phyloP scores from a whole-genome alignment of 331 rosid genomes.

The Rhamnella rubrinervis region DNA sequence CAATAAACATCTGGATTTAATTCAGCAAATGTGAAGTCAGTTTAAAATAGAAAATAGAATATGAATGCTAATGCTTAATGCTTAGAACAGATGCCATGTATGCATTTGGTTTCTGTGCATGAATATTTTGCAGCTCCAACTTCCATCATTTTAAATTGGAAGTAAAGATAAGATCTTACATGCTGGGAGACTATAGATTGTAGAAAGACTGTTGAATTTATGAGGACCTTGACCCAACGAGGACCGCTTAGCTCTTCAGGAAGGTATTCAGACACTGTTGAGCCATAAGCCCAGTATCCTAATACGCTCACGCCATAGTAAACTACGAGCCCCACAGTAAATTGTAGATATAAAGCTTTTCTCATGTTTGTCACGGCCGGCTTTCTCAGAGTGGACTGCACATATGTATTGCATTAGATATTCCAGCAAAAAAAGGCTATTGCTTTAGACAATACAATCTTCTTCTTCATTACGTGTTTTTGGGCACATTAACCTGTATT shows the following conservation, averaged over 20 bases:
- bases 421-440: neutral
- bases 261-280: constrained; percentile 41
- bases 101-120: neutral
- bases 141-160: neutral
- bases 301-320: constrained; percentile 43
- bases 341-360: constrained; percentile 44
- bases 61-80: neutral
- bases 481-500: constrained; percentile 41
- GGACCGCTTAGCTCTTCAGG: constrained; percentile 52
- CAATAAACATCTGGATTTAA: constrained; percentile 40
- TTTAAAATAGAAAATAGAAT: too few species aligned
- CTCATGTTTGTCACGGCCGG: constrained; percentile 59
- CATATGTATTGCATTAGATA: neutral
- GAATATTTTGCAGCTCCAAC: neutral
- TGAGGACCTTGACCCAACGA: constrained; percentile 40
- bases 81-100: neutral
- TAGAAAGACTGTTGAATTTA: constrained; percentile 40
- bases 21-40: too few species aligned
- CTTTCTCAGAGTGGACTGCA: constrained; percentile 51
- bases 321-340: constrained; percentile 36
- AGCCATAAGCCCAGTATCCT: constrained; percentile 71
- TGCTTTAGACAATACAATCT: too few species aligned
- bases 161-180: constrained; percentile 22
- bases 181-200: constrained; percentile 57
- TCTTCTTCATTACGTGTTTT: neutral